Evolutionary conservation across 2,329 filamentous ascomycete species (phyloP).

Genomic region (Penicillium nordicum): DNA sequence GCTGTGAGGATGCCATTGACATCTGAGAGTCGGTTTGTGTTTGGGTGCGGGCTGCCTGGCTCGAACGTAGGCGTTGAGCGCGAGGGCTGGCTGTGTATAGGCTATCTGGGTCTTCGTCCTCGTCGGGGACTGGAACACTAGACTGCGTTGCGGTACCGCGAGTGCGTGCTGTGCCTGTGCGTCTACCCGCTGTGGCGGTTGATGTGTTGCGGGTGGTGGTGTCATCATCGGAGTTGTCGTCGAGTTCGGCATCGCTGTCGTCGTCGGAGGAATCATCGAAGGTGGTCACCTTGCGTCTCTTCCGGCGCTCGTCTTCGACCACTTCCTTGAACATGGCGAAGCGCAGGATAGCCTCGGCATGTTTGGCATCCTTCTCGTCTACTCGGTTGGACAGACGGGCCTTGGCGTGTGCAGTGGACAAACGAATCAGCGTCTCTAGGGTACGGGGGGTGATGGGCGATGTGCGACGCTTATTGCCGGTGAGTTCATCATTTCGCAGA

Average conservation of each 20-base stretch:
- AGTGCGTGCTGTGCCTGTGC: constrained; percentile 30
- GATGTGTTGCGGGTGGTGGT: constrained; percentile 22
- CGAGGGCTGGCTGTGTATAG: constrained; percentile 53
- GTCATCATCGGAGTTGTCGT: constrained; percentile 29
- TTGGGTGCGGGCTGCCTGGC: constrained; percentile 39
- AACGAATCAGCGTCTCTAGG: constrained; percentile 94
- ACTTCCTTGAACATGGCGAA: constrained; percentile 98
- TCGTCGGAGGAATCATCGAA: constrained; percentile 60
- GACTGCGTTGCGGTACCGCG: constrained; percentile 37
- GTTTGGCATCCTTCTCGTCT: constrained; percentile 81
- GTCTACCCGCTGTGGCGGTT: constrained; percentile 31
- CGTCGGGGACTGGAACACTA: constrained; percentile 48
- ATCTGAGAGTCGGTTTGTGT: constrained; percentile 51
- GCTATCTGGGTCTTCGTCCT: constrained; percentile 49
- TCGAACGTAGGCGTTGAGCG: constrained; percentile 39
- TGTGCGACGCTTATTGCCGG: constrained; percentile 88
- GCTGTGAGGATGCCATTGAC: constrained; percentile 76
- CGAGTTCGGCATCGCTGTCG: constrained; percentile 40
- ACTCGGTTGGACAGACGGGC: constrained; percentile 81
- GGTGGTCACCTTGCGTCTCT: constrained; percentile 73
- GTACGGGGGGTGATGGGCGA: constrained; percentile 96
- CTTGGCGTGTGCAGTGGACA: constrained; percentile 94
- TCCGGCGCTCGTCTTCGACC: constrained; percentile 70
- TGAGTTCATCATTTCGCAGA: constrained; percentile 91
- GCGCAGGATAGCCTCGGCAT: constrained; percentile 83